These are phyloP conservation scores for Avena insularis DNA, from an alignment of 176 grass and related monocot species.

Conservation along the genomic window DNA sequence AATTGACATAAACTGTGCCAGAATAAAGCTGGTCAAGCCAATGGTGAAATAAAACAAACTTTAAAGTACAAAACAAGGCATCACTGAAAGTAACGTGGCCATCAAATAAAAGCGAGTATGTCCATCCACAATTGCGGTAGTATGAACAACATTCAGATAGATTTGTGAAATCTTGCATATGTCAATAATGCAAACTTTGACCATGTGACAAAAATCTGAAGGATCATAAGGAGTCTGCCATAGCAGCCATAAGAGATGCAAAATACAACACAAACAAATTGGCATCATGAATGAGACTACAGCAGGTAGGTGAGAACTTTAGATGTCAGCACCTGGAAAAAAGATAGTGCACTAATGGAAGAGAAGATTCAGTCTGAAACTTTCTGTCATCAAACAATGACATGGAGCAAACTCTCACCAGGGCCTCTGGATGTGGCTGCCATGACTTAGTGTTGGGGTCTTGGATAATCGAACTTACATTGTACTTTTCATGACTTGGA, in stretches of 20 bases:
- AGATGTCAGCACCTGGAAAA: slow-evolving; percentile 46
- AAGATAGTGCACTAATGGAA: slow-evolving; percentile 27
- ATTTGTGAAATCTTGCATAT: slow-evolving; percentile 22
- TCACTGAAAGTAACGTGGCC: not conserved
- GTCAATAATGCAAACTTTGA: slow-evolving; percentile 30
- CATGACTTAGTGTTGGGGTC: not conserved
- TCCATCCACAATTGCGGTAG: slow-evolving; percentile 26
- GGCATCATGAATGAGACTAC: slow-evolving; percentile 22
- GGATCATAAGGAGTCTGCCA: slow-evolving; percentile 19
- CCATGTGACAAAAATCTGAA: slow-evolving; percentile 27
- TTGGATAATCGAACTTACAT: slow-evolving; percentile 15
- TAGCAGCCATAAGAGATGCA: slow-evolving; percentile 49
- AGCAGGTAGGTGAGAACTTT: slow-evolving; percentile 42
- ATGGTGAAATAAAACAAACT: slow-evolving; percentile 12
- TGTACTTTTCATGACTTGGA: slow-evolving; percentile 27
- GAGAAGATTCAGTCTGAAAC: slow-evolving; percentile 15
- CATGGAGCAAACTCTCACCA: slow-evolving; percentile 9
- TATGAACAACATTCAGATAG: slow-evolving; percentile 32
- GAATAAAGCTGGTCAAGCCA: slow-evolving; percentile 25
- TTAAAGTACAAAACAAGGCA: slow-evolving; percentile 31
- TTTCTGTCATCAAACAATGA: slow-evolving; percentile 29
- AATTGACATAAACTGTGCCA: not conserved
- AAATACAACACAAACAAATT: slow-evolving; percentile 48
- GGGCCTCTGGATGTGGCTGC: slow-evolving; percentile 17
- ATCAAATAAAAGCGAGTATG: slow-evolving; percentile 12